Percentiles rank a stretch among this genome's conserved stretches.
Conservation (phyloP, 345 rosid species). For the Eucalyptus viminalis region DNA sequence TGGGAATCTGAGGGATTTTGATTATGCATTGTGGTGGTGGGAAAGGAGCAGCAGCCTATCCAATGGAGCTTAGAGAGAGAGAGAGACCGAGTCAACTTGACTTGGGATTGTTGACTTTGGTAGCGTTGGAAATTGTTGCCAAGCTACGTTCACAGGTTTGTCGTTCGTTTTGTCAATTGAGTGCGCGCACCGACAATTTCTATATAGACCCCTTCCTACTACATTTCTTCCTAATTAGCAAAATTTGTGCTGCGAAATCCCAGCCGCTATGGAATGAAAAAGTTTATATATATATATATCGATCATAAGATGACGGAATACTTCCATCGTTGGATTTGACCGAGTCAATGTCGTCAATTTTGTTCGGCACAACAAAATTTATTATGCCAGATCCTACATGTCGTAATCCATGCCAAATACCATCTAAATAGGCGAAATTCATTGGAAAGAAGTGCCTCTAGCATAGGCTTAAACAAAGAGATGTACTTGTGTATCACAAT, state of each 20-base stretch:
- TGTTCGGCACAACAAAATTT: background rate
- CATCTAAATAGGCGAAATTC: background rate
- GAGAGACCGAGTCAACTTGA: background rate
- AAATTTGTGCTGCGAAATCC: background rate
- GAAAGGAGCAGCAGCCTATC: background rate
- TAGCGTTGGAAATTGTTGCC: background rate
- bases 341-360: background rate
- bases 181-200: background rate
- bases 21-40: background rate
- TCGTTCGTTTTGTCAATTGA: background rate
- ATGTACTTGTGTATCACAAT: rapidly evolving
- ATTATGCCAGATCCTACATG: background rate
- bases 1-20: background rate
- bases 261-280: background rate
- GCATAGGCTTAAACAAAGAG: background rate
- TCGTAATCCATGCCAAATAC: rapidly evolving
- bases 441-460: rapidly evolving
- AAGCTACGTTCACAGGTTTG: background rate
- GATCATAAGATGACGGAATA: background rate
- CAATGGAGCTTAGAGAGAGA: background rate
- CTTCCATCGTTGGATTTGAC: background rate
- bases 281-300: background rate
- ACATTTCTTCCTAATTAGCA: background rate
- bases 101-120: background rate
- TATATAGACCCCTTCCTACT: background rate